A percentile compares a stretch with the other conserved stretches of the same genome.
phyloP scores from a whole-genome alignment of 805 yeast genomes.

The Monosporozyma yasuniensis region DNA sequence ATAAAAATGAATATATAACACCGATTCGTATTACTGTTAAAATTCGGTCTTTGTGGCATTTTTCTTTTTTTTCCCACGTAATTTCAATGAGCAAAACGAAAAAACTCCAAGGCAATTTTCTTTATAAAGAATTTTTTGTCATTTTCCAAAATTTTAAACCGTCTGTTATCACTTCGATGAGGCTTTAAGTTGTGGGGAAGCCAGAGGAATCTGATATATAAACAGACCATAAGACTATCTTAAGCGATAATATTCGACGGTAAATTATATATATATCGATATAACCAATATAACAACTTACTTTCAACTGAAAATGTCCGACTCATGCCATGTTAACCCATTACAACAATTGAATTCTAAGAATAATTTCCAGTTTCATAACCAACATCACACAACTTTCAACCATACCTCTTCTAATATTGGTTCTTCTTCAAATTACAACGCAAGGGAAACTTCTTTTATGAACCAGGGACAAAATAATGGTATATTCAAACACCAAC shows the following conservation, averaged over 20 bases:
- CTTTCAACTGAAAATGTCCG: neutral
- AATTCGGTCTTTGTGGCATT: neutral
- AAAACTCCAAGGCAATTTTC: neutral
- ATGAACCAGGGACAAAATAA: neutral
- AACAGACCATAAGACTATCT: neutral
- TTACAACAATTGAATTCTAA: conserved; percentile 1
- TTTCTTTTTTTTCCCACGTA: neutral
- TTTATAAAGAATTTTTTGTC: neutral
- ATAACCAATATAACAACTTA: neutral
- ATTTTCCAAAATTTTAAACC: neutral
- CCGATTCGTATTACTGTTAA: too few relatives aligned
- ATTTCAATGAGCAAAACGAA: neutral
- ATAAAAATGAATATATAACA: too few relatives aligned
- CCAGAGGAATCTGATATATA: neutral
- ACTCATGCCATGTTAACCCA: conserved; percentile 5
- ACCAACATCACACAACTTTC: neutral
- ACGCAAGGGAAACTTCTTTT: neutral
- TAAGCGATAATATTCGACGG: too few relatives aligned
- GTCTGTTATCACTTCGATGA: neutral
- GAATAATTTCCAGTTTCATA: neutral
- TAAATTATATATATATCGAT: too few relatives aligned
- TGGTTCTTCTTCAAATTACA: neutral
- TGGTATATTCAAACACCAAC: neutral
- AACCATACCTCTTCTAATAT: neutral
- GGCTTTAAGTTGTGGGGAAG: neutral